Conservation (phyloP, 345 rosid species). For the Psidium friedrichsthalianum region DNA sequence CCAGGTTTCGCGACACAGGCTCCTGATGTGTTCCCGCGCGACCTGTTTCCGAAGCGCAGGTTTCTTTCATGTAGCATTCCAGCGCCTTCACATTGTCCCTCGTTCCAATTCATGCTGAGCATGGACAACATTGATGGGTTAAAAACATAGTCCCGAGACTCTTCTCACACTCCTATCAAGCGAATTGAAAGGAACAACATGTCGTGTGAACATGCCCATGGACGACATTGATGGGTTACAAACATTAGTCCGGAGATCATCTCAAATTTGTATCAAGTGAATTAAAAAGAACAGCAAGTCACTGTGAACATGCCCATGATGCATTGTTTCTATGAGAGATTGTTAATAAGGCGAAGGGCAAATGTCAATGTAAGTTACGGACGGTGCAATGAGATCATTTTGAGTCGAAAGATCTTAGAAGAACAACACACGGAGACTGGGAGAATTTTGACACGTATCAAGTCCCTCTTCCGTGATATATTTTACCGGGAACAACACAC, state of each 20-base stretch:
- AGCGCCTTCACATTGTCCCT: background rate
- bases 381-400: slow-evolving; percentile 3
- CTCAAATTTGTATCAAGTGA: background rate
- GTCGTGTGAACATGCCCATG: background rate
- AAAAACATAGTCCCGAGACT: background rate
- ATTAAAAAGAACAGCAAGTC: background rate
- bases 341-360: background rate
- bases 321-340: background rate
- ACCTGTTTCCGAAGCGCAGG: background rate
- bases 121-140: background rate
- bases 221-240: background rate
- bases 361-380: background rate
- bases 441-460: no score
- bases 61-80: slow-evolving; percentile 6
- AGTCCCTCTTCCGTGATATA: no score
- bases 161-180: background rate
- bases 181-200: background rate
- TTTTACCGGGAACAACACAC: no score
- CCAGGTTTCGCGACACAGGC: slow-evolving; percentile 1
- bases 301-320: background rate
- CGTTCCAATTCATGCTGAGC: background rate
- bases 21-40: background rate
- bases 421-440: background rate
- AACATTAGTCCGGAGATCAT: background rate
- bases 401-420: background rate